Evolutionary conservation across 2,329 filamentous ascomycete species (phyloP).

Genomic region (Fusarium phyllophilum): DNA sequence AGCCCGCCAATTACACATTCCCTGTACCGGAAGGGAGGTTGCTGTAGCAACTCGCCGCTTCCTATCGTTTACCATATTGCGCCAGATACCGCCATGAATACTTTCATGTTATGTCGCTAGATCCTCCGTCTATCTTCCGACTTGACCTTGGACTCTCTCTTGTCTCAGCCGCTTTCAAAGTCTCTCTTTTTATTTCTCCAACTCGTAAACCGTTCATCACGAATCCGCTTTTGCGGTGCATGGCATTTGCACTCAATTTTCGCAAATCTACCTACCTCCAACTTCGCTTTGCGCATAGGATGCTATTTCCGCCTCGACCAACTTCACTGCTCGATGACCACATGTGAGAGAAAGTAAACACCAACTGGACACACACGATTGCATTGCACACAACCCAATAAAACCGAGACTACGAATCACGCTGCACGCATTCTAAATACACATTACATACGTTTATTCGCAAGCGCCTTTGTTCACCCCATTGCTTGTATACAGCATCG

Average conservation of each 20-base stretch:
- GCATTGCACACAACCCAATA: slow-evolving; percentile 22
- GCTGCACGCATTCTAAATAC: slow-evolving; percentile 8
- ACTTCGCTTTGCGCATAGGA: slow-evolving; percentile 39
- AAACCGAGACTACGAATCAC: slow-evolving; percentile 29
- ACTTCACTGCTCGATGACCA: slow-evolving; percentile 43
- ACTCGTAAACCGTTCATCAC: slow-evolving; percentile 14
- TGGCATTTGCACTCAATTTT: slow-evolving; percentile 20
- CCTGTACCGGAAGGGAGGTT: slow-evolving; percentile 19
- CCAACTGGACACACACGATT: slow-evolving; percentile 23
- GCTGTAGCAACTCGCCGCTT: slow-evolving; percentile 37
- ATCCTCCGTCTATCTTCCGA: slow-evolving; percentile 6
- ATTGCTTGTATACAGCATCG: slow-evolving; percentile 28
- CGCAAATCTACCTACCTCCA: background rate
- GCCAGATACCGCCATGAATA: slow-evolving; percentile 35
- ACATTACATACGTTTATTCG: slow-evolving; percentile 12
- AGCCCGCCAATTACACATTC: slow-evolving; percentile 33
- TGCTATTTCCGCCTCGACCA: slow-evolving; percentile 39
- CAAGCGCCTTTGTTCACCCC: background rate
- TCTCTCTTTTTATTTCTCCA: slow-evolving; percentile 29
- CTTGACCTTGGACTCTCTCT: slow-evolving; percentile 10
- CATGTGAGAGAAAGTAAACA: slow-evolving; percentile 46
- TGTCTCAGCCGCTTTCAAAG: slow-evolving; percentile 39
- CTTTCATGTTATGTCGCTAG: slow-evolving; percentile 26
- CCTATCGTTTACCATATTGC: slow-evolving; percentile 12
- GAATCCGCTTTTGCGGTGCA: slow-evolving; percentile 29